These are phyloP conservation scores for Teunomyces pallodes DNA, from an alignment of 805 yeast genomes.

Conservation along the genomic window DNA sequence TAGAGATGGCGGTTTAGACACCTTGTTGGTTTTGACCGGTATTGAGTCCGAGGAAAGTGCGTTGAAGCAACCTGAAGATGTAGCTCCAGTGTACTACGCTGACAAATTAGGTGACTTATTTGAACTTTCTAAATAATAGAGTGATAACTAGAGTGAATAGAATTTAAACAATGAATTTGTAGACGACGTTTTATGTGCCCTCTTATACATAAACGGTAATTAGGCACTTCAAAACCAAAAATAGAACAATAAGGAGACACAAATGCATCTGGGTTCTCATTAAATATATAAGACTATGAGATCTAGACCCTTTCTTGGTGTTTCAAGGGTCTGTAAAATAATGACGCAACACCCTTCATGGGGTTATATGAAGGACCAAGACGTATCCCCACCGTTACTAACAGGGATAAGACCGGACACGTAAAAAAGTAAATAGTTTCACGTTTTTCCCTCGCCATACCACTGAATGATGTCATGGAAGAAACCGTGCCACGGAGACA, in stretches of 20 bases:
- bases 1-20: slow-evolving; percentile 78
- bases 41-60: slow-evolving; percentile 76
- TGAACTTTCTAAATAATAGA: slow-evolving; percentile 37
- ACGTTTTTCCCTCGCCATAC: neutral
- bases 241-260: neutral
- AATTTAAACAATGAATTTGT: neutral
- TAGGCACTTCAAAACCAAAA: neutral
- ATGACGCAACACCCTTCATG: neutral
- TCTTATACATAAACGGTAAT: neutral
- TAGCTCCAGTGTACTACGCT: slow-evolving; percentile 68
- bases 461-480: neutral
- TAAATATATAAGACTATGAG: neutral
- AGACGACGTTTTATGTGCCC: no score
- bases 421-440: neutral
- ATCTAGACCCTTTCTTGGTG: neutral
- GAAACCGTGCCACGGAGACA: neutral
- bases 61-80: slow-evolving; percentile 30
- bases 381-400: neutral
- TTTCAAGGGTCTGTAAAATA: neutral
- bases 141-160: neutral
- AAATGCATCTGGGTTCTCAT: neutral
- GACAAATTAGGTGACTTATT: slow-evolving; percentile 74
- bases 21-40: slow-evolving; percentile 87
- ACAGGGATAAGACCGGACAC: neutral
- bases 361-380: neutral